Conservation (phyloP, 345 rosid genomes). For the Euphorbia peplus region DNA sequence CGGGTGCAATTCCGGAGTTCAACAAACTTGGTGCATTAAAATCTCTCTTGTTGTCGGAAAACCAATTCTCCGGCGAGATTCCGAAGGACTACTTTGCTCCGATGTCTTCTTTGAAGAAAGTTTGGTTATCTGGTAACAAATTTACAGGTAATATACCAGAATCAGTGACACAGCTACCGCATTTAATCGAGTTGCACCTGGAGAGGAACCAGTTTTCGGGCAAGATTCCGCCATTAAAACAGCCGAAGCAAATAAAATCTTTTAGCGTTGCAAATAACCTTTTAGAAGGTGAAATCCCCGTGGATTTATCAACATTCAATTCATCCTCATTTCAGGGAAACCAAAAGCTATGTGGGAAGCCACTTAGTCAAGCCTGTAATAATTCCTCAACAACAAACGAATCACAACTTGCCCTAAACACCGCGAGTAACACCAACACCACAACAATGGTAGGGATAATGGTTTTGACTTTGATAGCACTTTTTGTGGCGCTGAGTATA, state of each 20-base stretch:
- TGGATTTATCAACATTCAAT: slow-evolving; percentile 26
- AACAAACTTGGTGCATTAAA: slow-evolving; percentile 27
- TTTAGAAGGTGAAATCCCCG: slow-evolving; percentile 63
- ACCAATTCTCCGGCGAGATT: slow-evolving; percentile 24
- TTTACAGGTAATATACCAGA: slow-evolving; percentile 27
- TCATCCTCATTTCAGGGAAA: slow-evolving; percentile 40
- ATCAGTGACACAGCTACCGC: slow-evolving; percentile 27
- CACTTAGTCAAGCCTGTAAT: slow-evolving; percentile 36
- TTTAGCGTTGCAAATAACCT: slow-evolving; percentile 55
- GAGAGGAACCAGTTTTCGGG: slow-evolving; percentile 68
- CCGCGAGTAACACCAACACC: background rate
- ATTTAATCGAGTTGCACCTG: slow-evolving; percentile 60
- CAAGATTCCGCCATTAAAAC: slow-evolving; percentile 39
- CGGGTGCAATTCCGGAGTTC: slow-evolving; percentile 24
- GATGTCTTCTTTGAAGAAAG: slow-evolving; percentile 32
- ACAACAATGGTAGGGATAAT: slow-evolving; percentile 9
- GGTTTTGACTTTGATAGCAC: background rate
- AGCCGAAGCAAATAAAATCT: slow-evolving; percentile 19
- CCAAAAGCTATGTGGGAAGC: slow-evolving; percentile 48
- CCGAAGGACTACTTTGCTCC: slow-evolving; percentile 19
- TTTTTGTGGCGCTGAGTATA: background rate
- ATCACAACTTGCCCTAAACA: background rate
- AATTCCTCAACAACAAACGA: background rate
- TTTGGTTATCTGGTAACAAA: slow-evolving; percentile 23
- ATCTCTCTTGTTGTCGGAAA: slow-evolving; percentile 19